Conservation (phyloP, 306 rosid genomes). For the Prunus kanzakura region DNA sequence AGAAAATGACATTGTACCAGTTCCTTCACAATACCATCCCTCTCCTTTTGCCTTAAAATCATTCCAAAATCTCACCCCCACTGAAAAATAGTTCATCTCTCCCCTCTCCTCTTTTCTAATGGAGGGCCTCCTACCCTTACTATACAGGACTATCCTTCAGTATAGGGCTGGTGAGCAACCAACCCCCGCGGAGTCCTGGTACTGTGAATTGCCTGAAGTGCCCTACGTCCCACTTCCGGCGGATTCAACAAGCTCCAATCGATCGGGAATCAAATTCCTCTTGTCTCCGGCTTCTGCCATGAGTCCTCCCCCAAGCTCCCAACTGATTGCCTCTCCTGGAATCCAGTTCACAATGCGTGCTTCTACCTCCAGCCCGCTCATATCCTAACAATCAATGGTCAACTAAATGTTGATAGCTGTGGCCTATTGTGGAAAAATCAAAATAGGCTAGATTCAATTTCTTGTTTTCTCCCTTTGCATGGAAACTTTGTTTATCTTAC, state of each 20-base stretch:
- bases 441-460: not conserved
- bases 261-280: not conserved
- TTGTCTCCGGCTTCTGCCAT: not conserved
- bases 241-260: not conserved
- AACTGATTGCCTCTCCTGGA: not conserved
- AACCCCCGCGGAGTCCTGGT: not conserved
- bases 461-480: not conserved
- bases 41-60: not conserved
- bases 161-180: not conserved
- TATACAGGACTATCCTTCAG: not conserved
- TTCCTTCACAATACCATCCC: not conserved
- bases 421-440: too few relatives aligned
- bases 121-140: constrained; percentile 6
- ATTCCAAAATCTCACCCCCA: not conserved
- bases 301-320: not conserved
- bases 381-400: not conserved
- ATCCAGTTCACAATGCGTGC: not conserved
- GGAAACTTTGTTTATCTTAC: not conserved
- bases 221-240: not conserved
- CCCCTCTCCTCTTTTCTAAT: not conserved
- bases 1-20: not conserved
- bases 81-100: not conserved
- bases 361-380: not conserved
- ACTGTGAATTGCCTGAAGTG: not conserved
- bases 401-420: not conserved